phyloP scores from a whole-genome alignment of 2,329 filamentous ascomycete species.

The Ascochyta lentis region DNA sequence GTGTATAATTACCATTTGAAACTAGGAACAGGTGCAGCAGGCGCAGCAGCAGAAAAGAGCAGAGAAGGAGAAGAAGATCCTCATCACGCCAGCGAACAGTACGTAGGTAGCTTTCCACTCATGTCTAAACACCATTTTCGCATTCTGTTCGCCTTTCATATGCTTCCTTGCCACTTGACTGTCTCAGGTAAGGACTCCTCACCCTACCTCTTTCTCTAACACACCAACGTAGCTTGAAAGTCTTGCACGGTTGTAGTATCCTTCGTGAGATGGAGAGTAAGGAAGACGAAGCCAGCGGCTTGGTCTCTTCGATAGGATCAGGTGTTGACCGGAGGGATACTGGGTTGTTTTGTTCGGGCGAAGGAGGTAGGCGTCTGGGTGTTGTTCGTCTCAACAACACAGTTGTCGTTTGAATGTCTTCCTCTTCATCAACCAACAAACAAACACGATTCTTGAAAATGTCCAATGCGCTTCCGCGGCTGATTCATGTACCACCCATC shows the following conservation, averaged over 20 bases:
- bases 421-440: neutral
- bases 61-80: constrained; percentile 4
- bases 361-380: neutral
- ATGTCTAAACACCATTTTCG: constrained; percentile 35
- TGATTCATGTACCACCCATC: constrained; percentile 7
- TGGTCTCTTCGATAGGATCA: neutral
- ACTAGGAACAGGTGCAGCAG: neutral
- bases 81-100: constrained; percentile 23
- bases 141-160: neutral
- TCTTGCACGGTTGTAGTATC: too few relatives aligned
- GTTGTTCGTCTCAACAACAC: too few relatives aligned
- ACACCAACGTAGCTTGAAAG: neutral
- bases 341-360: neutral
- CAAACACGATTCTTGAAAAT: neutral
- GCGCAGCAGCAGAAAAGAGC: too few relatives aligned
- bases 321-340: neutral
- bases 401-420: neutral
- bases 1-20: constrained; percentile 35
- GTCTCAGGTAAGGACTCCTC: neutral
- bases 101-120: constrained; percentile 45
- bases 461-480: neutral
- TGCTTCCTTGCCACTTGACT: neutral
- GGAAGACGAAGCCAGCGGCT: neutral
- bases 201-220: too few relatives aligned
- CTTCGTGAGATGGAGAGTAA: too few relatives aligned